phyloP scores from a whole-genome alignment of 129 eudicot genomes.

The Heracleum sosnowskyi region DNA sequence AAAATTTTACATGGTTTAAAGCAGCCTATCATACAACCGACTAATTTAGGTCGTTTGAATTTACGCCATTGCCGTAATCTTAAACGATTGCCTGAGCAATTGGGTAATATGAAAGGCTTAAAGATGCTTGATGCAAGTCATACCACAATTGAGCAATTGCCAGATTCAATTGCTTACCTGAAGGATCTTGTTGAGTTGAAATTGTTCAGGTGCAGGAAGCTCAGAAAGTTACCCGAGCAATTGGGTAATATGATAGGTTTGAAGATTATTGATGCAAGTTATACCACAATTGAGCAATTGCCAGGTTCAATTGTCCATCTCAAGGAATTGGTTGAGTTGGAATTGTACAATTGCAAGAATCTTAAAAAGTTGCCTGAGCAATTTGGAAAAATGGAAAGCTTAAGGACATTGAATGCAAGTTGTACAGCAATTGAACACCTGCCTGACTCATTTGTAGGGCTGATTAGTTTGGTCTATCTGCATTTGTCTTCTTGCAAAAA shows the following conservation, averaged over 20 bases:
- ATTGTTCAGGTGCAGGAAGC: not conserved
- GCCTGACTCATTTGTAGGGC: not conserved
- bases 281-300: too few relatives aligned
- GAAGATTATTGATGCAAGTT: not conserved
- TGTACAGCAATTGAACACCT: too few relatives aligned
- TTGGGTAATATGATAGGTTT: not conserved
- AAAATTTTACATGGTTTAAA: too few relatives aligned
- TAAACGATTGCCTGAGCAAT: not conserved
- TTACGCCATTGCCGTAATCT: not conserved
- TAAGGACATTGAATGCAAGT: too few relatives aligned
- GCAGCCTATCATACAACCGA: too few relatives aligned
- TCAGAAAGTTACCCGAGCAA: not conserved
- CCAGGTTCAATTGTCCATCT: too few relatives aligned
- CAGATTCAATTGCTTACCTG: not conserved
- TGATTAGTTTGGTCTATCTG: not conserved
- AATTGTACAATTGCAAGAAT: too few relatives aligned
- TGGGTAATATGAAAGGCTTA: not conserved
- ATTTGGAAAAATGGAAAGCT: too few relatives aligned
- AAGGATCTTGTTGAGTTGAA: not conserved
- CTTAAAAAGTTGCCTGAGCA: too few relatives aligned
- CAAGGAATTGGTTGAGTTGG: too few relatives aligned
- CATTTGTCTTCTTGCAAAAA: not conserved
- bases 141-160: not conserved
- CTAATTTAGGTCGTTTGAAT: too few relatives aligned
- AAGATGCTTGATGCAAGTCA: not conserved